Conservation (phyloP, 2,329 filamentous ascomycete species). For the Epicoccum nigrum region DNA sequence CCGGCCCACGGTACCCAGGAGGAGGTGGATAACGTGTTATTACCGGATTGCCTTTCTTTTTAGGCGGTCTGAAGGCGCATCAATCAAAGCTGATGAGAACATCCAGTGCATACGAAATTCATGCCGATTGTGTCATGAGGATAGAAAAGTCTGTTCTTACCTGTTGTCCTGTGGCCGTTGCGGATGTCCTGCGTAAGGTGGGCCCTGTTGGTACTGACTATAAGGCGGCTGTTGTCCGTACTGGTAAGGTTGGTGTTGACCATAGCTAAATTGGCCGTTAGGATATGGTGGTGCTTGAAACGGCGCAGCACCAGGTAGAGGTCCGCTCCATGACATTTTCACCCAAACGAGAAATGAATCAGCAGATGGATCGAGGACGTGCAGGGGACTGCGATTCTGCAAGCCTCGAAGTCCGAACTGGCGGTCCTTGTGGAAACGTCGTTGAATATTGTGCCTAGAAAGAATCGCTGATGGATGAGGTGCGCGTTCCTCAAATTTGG, state of each 20-base stretch:
- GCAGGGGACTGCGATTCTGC: not conserved
- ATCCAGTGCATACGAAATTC: no score
- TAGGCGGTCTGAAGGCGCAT: conserved; percentile 39
- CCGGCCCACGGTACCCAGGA: conserved; percentile 52
- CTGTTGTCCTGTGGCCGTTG: conserved; percentile 37
- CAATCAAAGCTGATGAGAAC: conserved; percentile 19
- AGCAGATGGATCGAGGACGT: not conserved
- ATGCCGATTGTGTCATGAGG: not conserved
- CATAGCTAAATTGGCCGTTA: conserved; percentile 30
- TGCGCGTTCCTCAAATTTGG: conserved; percentile 34
- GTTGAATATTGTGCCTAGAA: conserved; percentile 11
- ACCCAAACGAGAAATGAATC: conserved; percentile 6
- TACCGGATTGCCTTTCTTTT: conserved; percentile 56
- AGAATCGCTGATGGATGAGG: conserved; percentile 23
- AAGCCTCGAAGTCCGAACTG: not conserved
- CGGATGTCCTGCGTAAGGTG: conserved; percentile 29
- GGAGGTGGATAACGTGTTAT: conserved; percentile 58
- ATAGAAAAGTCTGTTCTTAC: conserved; percentile 33
- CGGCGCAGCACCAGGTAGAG: conserved; percentile 39
- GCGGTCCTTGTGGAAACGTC: not conserved
- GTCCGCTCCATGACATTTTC: conserved; percentile 47
- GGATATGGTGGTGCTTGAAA: conserved; percentile 43
- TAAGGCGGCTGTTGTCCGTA: conserved; percentile 42
- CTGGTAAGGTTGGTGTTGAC: conserved; percentile 36
- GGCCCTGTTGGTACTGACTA: conserved; percentile 38